Evolutionary conservation across 768 basidiomycete species (phyloP), one percentile per base, ranked within the genome.

Genomic region (Ephemerocybe angulata): DNA sequence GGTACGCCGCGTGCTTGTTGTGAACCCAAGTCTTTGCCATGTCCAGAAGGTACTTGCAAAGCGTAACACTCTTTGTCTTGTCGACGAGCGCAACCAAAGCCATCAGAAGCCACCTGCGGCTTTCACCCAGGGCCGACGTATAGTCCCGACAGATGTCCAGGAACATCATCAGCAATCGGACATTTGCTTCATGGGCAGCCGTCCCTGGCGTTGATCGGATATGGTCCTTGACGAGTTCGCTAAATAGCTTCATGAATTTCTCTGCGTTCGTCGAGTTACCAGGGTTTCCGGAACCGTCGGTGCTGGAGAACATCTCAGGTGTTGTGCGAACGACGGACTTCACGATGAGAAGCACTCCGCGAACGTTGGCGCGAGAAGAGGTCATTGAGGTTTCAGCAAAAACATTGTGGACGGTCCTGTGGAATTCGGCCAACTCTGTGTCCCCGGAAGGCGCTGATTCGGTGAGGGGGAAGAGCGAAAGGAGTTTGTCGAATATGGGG

Each of bases 21-120:
- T 96, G 74, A 19, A 91, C 88, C 95, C 96, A 98, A 24, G 88
- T 87, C 44, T 88, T 81, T 48, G 89, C 82, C 53, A 98, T 81
- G 53, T 93, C 88, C 21, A 99, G 80, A 58, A 97, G 82, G 64
- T 88, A 92, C 13, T 82, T 84, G 65, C 93, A 95, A 3, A 99
- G 80, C 15, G 79, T 69, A 3, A 76, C 60, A 61, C 86, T 94
- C 65, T 88, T 87, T 10, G 94, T 95, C 70, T 96, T 93, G 63
- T 97, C 95, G 38, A 93, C 85, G 35, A 98, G 78, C 24, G 85
- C 83, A 17, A 85, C 81, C 57, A 98, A 81, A 12, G 85, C 85
- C 56, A 80, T 85, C 48, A 96, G 72, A 42, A 98, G 78, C 70
- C 84, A 85, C 54, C 88, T 81, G 28, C 97, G 83, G 58, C 93